Evolutionary conservation across 495 filamentous ascomycete genomes (phyloP).

Genomic region (Lasiosphaeria hispida): DNA sequence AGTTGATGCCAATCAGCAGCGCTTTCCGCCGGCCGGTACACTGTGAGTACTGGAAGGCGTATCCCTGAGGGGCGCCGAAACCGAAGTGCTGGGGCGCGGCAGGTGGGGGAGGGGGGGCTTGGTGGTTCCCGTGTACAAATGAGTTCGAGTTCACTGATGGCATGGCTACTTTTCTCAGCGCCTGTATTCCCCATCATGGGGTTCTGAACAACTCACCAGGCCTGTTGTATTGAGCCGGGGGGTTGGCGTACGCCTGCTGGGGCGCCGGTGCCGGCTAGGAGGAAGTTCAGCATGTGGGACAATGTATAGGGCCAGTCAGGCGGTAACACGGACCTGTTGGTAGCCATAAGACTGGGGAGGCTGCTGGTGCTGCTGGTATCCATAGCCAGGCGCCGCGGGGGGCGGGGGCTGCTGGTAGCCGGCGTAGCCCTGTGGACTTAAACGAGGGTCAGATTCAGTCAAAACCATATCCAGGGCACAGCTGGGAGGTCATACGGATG

Average conservation of each 20-base stretch:
- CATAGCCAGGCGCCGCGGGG: constrained; percentile 39
- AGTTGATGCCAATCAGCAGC: constrained; percentile 95
- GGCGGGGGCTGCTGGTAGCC: constrained; percentile 28
- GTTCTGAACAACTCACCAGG: constrained; percentile 33
- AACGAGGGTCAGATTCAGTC: constrained; percentile 3
- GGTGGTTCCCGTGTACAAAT: constrained; percentile 52
- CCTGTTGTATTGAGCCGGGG: constrained; percentile 40
- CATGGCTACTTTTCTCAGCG: constrained; percentile 33
- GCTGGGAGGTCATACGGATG: constrained; percentile 34
- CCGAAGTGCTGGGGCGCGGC: constrained; percentile 65
- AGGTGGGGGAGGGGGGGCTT: constrained; percentile 60
- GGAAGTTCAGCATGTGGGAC: constrained; percentile 17
- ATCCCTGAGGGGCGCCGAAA: constrained; percentile 70
- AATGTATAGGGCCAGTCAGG: too few relatives aligned
- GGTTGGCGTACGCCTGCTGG: constrained; percentile 38
- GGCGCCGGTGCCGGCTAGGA: constrained; percentile 34
- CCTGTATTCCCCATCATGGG: background rate
- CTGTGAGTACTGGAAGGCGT: constrained; percentile 86
- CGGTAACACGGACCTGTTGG: constrained; percentile 19
- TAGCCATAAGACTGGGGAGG: constrained; percentile 40
- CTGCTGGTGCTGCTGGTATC: constrained; percentile 48
- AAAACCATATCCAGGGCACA: background rate
- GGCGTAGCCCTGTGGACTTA: constrained; percentile 22
- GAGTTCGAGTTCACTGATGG: constrained; percentile 49
- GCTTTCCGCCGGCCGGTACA: constrained; percentile 92